Evolutionary conservation across 164 flowering plant genomes (phyloP).

Genomic region (Kingdonia uniflora): DNA sequence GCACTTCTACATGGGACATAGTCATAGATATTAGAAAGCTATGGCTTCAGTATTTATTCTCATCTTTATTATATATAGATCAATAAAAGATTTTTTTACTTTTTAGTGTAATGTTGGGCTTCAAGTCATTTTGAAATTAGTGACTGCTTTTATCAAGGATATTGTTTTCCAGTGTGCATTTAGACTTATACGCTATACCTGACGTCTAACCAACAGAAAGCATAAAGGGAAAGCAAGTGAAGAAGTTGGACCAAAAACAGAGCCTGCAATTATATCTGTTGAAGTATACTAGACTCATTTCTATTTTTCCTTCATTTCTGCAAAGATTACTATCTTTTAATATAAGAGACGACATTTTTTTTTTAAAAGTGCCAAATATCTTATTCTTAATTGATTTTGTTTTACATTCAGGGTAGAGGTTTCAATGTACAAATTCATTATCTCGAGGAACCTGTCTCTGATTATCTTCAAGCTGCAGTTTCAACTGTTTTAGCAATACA

Average conservation of each 20-base stretch:
- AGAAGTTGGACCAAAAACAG: constrained; percentile 36
- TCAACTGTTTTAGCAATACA: constrained; percentile 69
- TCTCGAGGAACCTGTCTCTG: constrained; percentile 76
- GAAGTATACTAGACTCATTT: constrained; percentile 40
- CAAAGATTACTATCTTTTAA: neutral
- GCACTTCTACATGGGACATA: no score
- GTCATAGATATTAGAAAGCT: no score
- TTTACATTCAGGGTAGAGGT: constrained; percentile 74
- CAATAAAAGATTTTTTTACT: no score
- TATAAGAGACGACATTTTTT: neutral
- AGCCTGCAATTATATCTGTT: constrained; percentile 87
- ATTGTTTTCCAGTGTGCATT: neutral
- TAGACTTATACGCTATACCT: constrained; percentile 3
- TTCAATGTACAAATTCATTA: constrained; percentile 66
- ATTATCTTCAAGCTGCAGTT: constrained; percentile 76
- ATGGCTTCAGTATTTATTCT: no score
- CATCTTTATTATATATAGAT: no score
- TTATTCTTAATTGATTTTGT: neutral
- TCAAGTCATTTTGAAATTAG: neutral
- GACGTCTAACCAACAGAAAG: constrained; percentile 32
- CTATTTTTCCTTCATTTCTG: neutral
- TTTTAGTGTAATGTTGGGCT: no score
- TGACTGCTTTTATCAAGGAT: neutral
- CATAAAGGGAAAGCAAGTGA: constrained; percentile 32
- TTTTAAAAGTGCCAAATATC: neutral